Conservation (phyloP, 495 filamentous ascomycete species). For the Xylaria palmicola region DNA sequence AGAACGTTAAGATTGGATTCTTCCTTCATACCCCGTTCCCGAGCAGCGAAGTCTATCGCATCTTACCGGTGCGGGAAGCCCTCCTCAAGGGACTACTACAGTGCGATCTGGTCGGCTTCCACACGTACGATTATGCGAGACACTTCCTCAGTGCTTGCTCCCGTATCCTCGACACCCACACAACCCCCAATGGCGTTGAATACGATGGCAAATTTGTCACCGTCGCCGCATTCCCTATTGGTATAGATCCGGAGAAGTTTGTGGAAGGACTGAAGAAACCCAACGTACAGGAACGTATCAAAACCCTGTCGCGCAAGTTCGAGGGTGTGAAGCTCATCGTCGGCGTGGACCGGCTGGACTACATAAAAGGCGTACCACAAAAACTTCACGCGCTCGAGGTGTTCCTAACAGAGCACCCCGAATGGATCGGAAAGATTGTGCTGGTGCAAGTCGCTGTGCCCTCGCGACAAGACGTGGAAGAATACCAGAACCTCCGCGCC, state of each 20-base stretch:
- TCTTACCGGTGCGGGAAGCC: slow-evolving; percentile 81
- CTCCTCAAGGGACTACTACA: slow-evolving; percentile 76
- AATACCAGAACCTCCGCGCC: slow-evolving; percentile 88
- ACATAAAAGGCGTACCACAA: slow-evolving; percentile 95
- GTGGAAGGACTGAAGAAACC: slow-evolving; percentile 78
- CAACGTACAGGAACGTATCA: slow-evolving; percentile 76
- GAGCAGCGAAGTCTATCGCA: slow-evolving; percentile 86
- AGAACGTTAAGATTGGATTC: slow-evolving; percentile 87
- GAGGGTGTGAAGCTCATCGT: slow-evolving; percentile 87
- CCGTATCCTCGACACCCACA: slow-evolving; percentile 69
- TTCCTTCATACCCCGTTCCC: slow-evolving; percentile 96
- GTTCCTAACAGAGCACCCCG: slow-evolving; percentile 88
- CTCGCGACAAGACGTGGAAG: slow-evolving; percentile 88
- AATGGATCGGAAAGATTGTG: slow-evolving; percentile 87
- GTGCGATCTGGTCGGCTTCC: slow-evolving; percentile 88
- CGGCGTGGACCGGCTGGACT: slow-evolving; percentile 89
- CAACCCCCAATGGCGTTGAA: slow-evolving; percentile 80
- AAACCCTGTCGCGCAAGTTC: slow-evolving; percentile 73
- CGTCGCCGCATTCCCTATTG: slow-evolving; percentile 85
- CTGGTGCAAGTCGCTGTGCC: slow-evolving; percentile 93
- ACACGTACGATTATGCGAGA: slow-evolving; percentile 89
- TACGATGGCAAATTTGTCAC: slow-evolving; percentile 71
- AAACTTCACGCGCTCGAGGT: slow-evolving; percentile 89
- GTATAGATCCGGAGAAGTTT: slow-evolving; percentile 96
- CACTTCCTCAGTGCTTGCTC: slow-evolving; percentile 89